Conservation (phyloP, 306 rosid genomes). For the Oxytropis ochrocephala region DNA sequence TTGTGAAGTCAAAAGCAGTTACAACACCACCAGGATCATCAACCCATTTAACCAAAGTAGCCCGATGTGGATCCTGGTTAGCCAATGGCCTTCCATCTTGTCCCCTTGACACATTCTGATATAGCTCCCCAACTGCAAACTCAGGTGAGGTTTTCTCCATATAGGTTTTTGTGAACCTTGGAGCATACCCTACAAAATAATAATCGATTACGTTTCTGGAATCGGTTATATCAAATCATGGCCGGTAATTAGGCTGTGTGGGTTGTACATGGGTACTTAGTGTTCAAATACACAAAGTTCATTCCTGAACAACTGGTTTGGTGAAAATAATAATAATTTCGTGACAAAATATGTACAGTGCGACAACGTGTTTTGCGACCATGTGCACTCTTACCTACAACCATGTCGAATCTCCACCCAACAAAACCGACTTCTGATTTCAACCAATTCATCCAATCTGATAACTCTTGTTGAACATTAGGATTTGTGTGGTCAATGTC, state of each 20-base stretch:
- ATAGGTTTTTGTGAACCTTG: conserved; percentile 43
- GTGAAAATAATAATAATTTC: too few relatives aligned
- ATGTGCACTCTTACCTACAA: background rate
- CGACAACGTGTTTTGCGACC: too few relatives aligned
- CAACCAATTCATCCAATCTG: conserved; percentile 77
- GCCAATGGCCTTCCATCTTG: conserved; percentile 26
- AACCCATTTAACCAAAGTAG: conserved; percentile 26
- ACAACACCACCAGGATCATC: conserved; percentile 32
- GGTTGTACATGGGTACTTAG: too few relatives aligned
- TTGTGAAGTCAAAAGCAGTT: conserved; percentile 37
- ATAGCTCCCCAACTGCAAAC: conserved; percentile 67
- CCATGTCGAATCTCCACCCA: conserved; percentile 71
- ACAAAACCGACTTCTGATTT: conserved; percentile 55
- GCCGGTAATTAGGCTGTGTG: too few relatives aligned
- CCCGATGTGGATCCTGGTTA: conserved; percentile 40
- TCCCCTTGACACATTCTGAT: conserved; percentile 19
- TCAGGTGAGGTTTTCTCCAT: conserved; percentile 52
- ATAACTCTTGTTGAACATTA: conserved; percentile 33
- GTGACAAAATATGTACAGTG: too few relatives aligned
- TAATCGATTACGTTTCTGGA: too few relatives aligned
- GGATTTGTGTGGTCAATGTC: conserved; percentile 65
- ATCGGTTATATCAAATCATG: too few relatives aligned
- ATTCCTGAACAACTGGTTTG: too few relatives aligned
- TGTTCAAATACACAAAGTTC: too few relatives aligned
- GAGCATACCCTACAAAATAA: conserved; percentile 40